A percentile compares a stretch with the other conserved stretches of the same genome.
Conservation (phyloP, 192 early-diverging fungal species). For the Ramicandelaber brevisporus region DNA sequence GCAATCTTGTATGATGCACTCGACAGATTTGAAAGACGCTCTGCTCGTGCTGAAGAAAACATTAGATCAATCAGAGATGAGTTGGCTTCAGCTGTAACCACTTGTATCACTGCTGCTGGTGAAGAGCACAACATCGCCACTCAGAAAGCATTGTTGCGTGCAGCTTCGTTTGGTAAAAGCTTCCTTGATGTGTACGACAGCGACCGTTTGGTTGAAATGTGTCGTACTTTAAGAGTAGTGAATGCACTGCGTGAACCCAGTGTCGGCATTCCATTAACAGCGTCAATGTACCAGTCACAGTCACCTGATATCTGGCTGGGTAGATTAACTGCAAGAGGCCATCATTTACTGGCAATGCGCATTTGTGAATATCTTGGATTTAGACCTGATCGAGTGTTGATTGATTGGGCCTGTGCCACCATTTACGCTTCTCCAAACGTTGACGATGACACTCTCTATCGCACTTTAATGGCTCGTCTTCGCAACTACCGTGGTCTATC, state of each 20-base stretch:
- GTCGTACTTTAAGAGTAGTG: conserved; percentile 57
- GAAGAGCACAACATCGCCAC: conserved; percentile 48
- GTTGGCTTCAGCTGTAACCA: conserved; percentile 64
- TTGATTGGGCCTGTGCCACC: conserved; percentile 95
- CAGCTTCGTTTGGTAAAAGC: conserved; percentile 80
- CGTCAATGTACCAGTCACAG: conserved; percentile 41
- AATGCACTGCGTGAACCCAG: conserved; percentile 66
- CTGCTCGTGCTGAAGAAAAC: conserved; percentile 81
- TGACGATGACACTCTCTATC: conserved; percentile 68
- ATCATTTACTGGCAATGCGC: conserved; percentile 61
- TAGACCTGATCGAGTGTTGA: conserved; percentile 49
- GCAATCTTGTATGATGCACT: conserved; percentile 76
- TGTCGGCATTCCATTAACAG: conserved; percentile 76
- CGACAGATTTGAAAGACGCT: conserved; percentile 33
- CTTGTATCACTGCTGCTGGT: conserved; percentile 78
- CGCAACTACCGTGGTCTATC: conserved; percentile 45
- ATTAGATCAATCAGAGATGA: conserved; percentile 65
- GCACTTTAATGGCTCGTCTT: conserved; percentile 54
- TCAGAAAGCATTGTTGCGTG: conserved; percentile 57
- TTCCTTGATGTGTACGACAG: conserved; percentile 73
- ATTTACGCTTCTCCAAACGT: conserved; percentile 49
- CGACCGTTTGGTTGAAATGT: conserved; percentile 69
- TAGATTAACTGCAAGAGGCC: conserved; percentile 56
- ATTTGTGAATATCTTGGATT: conserved; percentile 67
- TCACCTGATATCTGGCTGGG: conserved; percentile 62